Evolutionary conservation across 2,329 filamentous ascomycete species (phyloP).

Genomic region (Bisporella sp.): DNA sequence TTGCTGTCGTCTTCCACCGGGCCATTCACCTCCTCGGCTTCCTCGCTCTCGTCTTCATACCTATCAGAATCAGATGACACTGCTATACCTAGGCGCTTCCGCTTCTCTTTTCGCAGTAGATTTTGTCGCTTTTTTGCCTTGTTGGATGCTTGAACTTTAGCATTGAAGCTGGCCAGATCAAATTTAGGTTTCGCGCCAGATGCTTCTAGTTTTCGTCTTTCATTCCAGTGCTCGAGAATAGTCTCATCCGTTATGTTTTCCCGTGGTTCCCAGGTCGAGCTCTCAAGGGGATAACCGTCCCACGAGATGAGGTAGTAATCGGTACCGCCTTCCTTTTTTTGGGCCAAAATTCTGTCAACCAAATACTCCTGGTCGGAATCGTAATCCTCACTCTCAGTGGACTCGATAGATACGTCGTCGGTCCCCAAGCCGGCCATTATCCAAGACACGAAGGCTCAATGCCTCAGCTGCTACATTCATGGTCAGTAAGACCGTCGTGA

Average conservation of each 20-base stretch:
- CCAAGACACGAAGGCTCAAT: too few species aligned
- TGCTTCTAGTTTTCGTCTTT: constrained; percentile 13
- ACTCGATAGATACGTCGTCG: constrained; percentile 49
- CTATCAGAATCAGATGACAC: constrained; percentile 12
- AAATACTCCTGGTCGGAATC: constrained; percentile 23
- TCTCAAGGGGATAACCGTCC: constrained; percentile 50
- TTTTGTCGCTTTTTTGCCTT: constrained; percentile 14
- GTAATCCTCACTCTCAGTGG: constrained; percentile 29
- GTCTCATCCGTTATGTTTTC: constrained; percentile 32
- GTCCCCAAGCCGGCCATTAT: too few species aligned
- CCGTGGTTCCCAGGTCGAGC: constrained; percentile 47
- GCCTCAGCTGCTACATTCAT: too few species aligned
- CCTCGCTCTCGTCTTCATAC: constrained; percentile 8
- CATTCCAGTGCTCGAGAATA: constrained; percentile 29
- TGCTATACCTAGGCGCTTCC: constrained; percentile 8
- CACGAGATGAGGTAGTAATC: constrained; percentile 56
- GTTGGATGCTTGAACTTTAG: neutral
- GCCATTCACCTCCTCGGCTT: neutral
- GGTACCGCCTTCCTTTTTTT: constrained; percentile 30
- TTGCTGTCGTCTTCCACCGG: neutral
- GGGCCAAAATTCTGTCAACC: constrained; percentile 42
- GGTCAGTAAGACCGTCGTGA: too few species aligned
- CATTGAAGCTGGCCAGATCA: constrained; percentile 16
- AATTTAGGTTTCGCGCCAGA: constrained; percentile 14
- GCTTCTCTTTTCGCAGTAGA: constrained; percentile 15